Percentiles rank a stretch among this genome's conserved stretches.
These are phyloP conservation scores for Backusella morwellensis DNA, from an alignment of 192 early-diverging fungal genomes.

Conservation along the genomic window DNA sequence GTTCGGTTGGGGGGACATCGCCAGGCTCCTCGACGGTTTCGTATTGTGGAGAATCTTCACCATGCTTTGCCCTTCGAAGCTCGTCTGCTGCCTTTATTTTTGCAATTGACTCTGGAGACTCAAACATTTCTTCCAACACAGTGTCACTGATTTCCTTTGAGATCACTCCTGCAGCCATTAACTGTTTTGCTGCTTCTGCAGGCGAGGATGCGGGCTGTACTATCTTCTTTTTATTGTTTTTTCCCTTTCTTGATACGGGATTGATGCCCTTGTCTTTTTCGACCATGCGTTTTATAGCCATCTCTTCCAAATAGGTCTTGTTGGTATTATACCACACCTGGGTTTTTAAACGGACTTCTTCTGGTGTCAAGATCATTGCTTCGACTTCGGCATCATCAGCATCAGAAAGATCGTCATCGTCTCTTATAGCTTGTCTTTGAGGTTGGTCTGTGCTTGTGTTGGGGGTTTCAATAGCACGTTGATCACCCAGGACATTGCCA, in stretches of 20 bases:
- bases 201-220: slow-evolving; percentile 52
- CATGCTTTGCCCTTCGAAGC: slow-evolving; percentile 22
- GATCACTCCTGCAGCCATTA: slow-evolving; percentile 69
- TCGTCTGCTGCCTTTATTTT: slow-evolving; percentile 37
- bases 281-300: slow-evolving; percentile 72
- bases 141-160: slow-evolving; percentile 94
- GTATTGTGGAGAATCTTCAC: slow-evolving; percentile 10
- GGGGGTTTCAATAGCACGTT: background rate
- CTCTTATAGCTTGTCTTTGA: slow-evolving; percentile 30
- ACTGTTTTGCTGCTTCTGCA: slow-evolving; percentile 75
- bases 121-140: slow-evolving; percentile 71
- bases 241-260: slow-evolving; percentile 33
- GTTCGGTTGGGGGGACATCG: slow-evolving; percentile 29
- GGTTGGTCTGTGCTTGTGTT: background rate
- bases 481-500: slow-evolving; percentile 3
- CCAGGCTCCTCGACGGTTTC: slow-evolving; percentile 48
- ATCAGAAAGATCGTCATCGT: slow-evolving; percentile 39
- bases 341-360: slow-evolving; percentile 81
- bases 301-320: slow-evolving; percentile 74
- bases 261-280: slow-evolving; percentile 37
- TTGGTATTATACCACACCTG: slow-evolving; percentile 87
- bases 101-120: slow-evolving; percentile 11
- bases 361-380: slow-evolving; percentile 65
- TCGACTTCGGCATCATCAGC: slow-evolving; percentile 79
- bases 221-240: slow-evolving; percentile 25